Evolutionary conservation across 2,329 filamentous ascomycete genomes (phyloP).

Genomic region (Aureobasidium melanogenum): DNA sequence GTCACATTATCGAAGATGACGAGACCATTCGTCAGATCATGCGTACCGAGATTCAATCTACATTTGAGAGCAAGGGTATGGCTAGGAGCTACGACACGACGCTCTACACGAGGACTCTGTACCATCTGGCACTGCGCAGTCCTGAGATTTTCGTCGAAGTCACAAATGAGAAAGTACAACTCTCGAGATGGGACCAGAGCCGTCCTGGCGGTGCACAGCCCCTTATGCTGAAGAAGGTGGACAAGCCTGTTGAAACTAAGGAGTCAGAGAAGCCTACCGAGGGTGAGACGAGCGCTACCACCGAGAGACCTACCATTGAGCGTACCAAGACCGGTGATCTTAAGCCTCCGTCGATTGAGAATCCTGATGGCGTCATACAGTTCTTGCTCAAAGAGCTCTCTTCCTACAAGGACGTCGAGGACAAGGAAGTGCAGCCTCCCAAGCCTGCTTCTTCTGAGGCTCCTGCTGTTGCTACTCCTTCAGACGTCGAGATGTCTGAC

Average conservation of each 20-base stretch:
- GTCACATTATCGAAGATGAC: conserved; percentile 92
- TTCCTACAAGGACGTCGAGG: conserved; percentile 85
- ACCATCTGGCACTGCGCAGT: conserved; percentile 69
- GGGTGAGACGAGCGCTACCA: conserved; percentile 18
- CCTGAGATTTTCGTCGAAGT: conserved; percentile 82
- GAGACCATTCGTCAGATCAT: conserved; percentile 86
- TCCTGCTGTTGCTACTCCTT: conserved; percentile 27
- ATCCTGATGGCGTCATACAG: conserved; percentile 89
- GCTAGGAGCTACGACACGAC: conserved; percentile 55
- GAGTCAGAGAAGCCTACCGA: conserved; percentile 25
- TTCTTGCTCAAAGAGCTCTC: conserved; percentile 88
- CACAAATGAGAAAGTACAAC: conserved; percentile 73
- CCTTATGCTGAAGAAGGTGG: conserved; percentile 44
- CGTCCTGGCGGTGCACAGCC: conserved; percentile 40
- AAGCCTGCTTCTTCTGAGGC: conserved; percentile 34
- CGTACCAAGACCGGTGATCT: conserved; percentile 57
- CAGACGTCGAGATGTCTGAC: conserved; percentile 44
- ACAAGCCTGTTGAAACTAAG: conserved; percentile 17
- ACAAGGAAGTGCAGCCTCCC: conserved; percentile 52
- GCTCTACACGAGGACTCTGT: conserved; percentile 66
- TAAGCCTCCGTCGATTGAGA: conserved; percentile 79
- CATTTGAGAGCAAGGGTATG: conserved; percentile 50
- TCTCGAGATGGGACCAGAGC: conserved; percentile 53
- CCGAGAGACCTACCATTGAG: conserved; percentile 36
- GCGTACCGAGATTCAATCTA: conserved; percentile 75